phyloP scores from a whole-genome alignment of 1,284 basidiomycete species.

The Kwoniella shivajii region DNA sequence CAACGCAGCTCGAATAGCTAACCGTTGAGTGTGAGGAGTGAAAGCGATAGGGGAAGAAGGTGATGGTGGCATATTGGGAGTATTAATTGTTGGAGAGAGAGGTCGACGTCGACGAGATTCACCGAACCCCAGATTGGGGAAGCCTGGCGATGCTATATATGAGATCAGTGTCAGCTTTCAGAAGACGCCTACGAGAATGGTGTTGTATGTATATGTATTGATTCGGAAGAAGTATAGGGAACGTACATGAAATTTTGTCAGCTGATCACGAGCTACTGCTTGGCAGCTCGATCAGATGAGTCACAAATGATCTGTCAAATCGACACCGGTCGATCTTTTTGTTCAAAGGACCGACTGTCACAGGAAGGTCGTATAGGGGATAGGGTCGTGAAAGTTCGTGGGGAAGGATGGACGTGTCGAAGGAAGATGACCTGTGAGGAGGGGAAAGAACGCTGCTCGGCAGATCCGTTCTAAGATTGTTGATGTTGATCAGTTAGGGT shows the following conservation, averaged over 20 bases:
- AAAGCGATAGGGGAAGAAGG: constrained; percentile 27
- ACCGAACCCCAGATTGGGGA: constrained; percentile 36
- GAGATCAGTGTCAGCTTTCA: neutral
- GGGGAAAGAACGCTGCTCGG: no score
- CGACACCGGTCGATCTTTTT: no score
- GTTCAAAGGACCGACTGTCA: no score
- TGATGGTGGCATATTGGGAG: constrained; percentile 35
- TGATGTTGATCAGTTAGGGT: no score
- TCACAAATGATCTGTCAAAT: no score
- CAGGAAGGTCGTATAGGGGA: no score
- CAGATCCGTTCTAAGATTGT: no score
- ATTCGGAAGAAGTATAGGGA: neutral
- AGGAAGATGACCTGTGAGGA: no score
- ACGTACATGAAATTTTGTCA: constrained; percentile 7
- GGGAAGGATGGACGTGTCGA: no score
- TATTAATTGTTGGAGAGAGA: constrained; percentile 23
- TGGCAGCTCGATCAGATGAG: constrained; percentile 3
- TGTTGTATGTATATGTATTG: neutral
- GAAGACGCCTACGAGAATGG: neutral
- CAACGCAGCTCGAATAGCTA: constrained; percentile 46
- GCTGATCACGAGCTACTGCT: constrained; percentile 4
- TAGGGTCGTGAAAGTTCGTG: no score
- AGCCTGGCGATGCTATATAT: constrained; percentile 15
- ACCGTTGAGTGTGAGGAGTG: constrained; percentile 42
- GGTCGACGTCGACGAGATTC: constrained; percentile 36